A percentile compares a stretch with the other conserved stretches of the same genome.
Conservation (phyloP, 768 basidiomycete genomes). For the Galerina sulciceps region DNA sequence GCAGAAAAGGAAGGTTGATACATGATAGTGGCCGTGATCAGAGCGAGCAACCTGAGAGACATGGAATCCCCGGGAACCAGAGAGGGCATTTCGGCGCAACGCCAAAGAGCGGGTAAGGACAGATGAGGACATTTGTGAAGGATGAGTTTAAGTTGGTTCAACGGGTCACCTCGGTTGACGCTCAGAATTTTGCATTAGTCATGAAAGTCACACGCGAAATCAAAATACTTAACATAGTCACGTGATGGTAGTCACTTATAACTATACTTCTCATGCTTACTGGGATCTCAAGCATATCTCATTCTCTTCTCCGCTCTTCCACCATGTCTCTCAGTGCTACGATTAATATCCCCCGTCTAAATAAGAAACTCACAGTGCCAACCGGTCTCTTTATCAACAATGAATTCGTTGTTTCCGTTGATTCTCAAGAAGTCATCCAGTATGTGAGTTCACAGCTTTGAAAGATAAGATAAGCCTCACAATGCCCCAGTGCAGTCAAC, state of each 20-base stretch:
- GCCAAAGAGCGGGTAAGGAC: slow-evolving; percentile 44
- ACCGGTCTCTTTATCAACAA: slow-evolving; percentile 94
- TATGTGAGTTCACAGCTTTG: slow-evolving; percentile 34
- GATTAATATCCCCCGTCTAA: slow-evolving; percentile 43
- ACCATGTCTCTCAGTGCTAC: slow-evolving; percentile 51
- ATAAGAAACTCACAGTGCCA: slow-evolving; percentile 63
- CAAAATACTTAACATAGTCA: too few species aligned
- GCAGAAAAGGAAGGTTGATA: slow-evolving; percentile 31
- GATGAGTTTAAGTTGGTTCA: neutral
- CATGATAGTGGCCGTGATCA: slow-evolving; percentile 61
- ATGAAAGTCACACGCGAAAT: too few species aligned
- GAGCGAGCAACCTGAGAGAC: slow-evolving; percentile 46
- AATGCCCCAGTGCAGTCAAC: slow-evolving; percentile 64
- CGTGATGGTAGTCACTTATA: too few species aligned
- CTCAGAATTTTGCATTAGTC: too few species aligned
- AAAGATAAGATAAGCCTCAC: slow-evolving; percentile 25
- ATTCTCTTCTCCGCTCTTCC: slow-evolving; percentile 20
- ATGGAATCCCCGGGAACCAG: slow-evolving; percentile 41
- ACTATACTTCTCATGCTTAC: slow-evolving; percentile 4
- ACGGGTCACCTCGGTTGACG: slow-evolving; percentile 22
- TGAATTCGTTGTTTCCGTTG: slow-evolving; percentile 79
- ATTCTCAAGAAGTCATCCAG: slow-evolving; percentile 68
- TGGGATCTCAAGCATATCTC: slow-evolving; percentile 19
- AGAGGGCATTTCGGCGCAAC: slow-evolving; percentile 41
- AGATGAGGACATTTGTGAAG: slow-evolving; percentile 40